These are phyloP conservation scores for Cryptosporidium felis DNA, from an alignment of 169 alveolate species.

Conservation along the genomic window DNA sequence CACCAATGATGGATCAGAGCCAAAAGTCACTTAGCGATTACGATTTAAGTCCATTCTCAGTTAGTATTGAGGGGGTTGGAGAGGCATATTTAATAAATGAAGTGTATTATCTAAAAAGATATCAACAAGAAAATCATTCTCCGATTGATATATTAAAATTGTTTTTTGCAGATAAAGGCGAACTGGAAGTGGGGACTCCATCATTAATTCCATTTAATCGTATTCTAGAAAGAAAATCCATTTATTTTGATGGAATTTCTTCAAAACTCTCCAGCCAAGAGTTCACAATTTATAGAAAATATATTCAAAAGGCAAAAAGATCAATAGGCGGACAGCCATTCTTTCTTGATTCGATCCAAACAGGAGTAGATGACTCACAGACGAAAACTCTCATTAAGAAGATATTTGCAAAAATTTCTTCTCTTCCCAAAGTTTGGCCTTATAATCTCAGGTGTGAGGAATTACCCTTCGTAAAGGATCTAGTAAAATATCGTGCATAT, in stretches of 20 bases:
- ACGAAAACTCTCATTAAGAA: slow-evolving; percentile 20
- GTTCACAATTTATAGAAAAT: slow-evolving; percentile 6
- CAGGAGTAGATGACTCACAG: not conserved
- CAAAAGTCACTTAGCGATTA: not conserved
- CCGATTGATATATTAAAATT: slow-evolving; percentile 49
- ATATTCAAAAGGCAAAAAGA: slow-evolving; percentile 33
- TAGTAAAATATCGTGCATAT: slow-evolving; percentile 55
- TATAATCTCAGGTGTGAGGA: slow-evolving; percentile 26
- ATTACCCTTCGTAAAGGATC: slow-evolving; percentile 22
- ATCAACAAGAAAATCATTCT: not conserved
- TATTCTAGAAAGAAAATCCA: slow-evolving; percentile 23
- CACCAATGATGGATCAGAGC: slow-evolving; percentile 1
- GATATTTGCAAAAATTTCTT: slow-evolving; percentile 22
- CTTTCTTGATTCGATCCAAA: not conserved
- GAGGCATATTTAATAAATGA: slow-evolving; percentile 44
- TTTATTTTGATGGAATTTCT: slow-evolving; percentile 28
- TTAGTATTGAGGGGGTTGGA: slow-evolving; percentile 13
- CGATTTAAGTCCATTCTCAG: not conserved
- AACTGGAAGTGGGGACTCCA: slow-evolving; percentile 18
- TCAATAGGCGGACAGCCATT: not conserved
- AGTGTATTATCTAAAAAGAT: slow-evolving; percentile 20
- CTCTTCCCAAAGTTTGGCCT: slow-evolving; percentile 68
- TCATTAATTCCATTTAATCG: slow-evolving; percentile 45
- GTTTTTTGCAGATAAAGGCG: slow-evolving; percentile 43
- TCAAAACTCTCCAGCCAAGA: slow-evolving; percentile 10